Base-by-base conservation (phyloP, 108 stramenopile genomes). In the Epipyxis sp. region DNA sequence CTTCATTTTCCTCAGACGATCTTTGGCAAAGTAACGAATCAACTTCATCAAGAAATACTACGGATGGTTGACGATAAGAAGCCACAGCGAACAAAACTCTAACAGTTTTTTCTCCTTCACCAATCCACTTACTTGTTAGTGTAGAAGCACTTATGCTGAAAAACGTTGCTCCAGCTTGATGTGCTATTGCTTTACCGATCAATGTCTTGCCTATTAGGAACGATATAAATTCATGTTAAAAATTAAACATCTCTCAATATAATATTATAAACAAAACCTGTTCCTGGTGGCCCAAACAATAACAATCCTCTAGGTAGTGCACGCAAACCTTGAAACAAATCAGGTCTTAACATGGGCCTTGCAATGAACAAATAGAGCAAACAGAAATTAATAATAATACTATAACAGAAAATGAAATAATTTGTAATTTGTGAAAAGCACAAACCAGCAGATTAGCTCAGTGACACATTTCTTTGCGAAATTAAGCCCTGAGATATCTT, bases 111-210 rank as follows among this genome's bases (percentile, higher is more conserved):
- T 99, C 99, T 41, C 97, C 95, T 68, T 99, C 97, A 0, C 99
- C 99, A 59, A 99, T 98, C 97, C 97, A 99, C 84, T 99, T 99
- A 85, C 91, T 92, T 30, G 94, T 98, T 29, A 99, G 84, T 0
- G 97, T 97, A 20, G 96, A 97, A 76, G 94, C 92, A 3, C 95
- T 96, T 61, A 99, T 98, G 45, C 89, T 90, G 81, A 99, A 99
- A 86, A 99, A 99, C 16, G 95, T 96, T 1, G 99, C 97, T 29
- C 93, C 93, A 57, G 88, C 89, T 85, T 94, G 91, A 83, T 95
- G 90, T 16, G 99, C 97, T 81, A 99, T 97, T 1, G 99, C 99
- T 79, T 97, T 97, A 69, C 95, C 99, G 78, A 98, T 98, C 50
- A 98, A 80, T 0, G 98, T 99, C 84, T 99, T 98, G n/a, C n/a